Evolutionary conservation across 1,284 basidiomycete species (phyloP).

Genomic region (Fomitiporia mediterranea): DNA sequence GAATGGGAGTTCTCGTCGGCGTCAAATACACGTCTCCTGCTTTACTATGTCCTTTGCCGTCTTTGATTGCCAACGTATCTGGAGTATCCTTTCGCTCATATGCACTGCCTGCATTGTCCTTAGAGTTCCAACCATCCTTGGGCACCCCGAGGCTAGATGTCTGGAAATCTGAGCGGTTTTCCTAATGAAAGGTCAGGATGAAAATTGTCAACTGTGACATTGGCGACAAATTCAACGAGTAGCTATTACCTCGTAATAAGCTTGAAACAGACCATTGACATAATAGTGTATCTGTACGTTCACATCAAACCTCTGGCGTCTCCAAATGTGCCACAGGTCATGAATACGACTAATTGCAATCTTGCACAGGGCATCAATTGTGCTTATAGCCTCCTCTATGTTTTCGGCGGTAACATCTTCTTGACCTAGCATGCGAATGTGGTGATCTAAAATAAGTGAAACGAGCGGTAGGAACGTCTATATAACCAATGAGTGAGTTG

Average conservation of each 20-base stretch:
- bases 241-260: conserved; percentile 20
- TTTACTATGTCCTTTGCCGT: too few species aligned
- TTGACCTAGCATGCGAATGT: conserved; percentile 17
- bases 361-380: conserved; percentile 4
- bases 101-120: too few species aligned
- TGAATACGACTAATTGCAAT: conserved; percentile 12
- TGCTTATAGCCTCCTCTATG: conserved; percentile 13
- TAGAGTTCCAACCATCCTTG: conserved; percentile 22
- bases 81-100: too few species aligned
- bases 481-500: too few species aligned
- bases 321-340: conserved; percentile 21
- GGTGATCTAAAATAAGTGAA: conserved; percentile 14
- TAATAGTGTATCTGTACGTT: conserved; percentile 21
- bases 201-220: neutral
- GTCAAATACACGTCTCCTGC: too few species aligned
- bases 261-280: conserved; percentile 21
- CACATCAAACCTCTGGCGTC: conserved; percentile 21
- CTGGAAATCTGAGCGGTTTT: conserved; percentile 12
- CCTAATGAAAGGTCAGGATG: neutral
- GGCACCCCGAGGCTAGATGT: conserved; percentile 17
- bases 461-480: conserved; percentile 19
- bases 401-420: conserved; percentile 7
- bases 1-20: neutral
- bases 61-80: too few species aligned
- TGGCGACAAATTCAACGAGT: neutral